phyloP scores from a whole-genome alignment of 2,329 filamentous ascomycete genomes.

The Xylaria sp. region DNA sequence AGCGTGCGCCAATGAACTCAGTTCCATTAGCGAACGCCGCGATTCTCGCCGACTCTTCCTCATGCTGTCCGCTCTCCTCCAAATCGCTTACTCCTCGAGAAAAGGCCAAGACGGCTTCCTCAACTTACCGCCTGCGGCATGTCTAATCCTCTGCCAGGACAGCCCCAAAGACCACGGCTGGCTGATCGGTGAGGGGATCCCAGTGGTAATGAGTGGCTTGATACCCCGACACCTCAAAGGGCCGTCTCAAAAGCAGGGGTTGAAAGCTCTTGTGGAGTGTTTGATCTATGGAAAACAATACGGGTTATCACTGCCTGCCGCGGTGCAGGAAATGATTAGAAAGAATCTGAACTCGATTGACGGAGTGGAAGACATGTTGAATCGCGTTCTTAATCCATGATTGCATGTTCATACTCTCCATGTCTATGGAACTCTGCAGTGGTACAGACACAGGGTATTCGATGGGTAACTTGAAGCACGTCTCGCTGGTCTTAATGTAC shows the following conservation, averaged over 20 bases:
- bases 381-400: not conserved
- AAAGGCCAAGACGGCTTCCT: slow-evolving; percentile 16
- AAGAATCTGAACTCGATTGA: not conserved
- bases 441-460: no score
- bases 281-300: slow-evolving; percentile 17
- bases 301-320: not conserved
- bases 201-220: slow-evolving; percentile 4
- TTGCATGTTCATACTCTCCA: no score
- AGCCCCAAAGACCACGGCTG: not conserved
- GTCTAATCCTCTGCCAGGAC: not conserved
- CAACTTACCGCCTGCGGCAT: slow-evolving; percentile 6
- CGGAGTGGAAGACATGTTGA: not conserved
- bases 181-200: slow-evolving; percentile 12
- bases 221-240: slow-evolving; percentile 6
- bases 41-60: not conserved
- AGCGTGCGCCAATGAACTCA: slow-evolving; percentile 1
- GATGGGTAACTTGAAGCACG: no score
- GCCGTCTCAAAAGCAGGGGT: slow-evolving; percentile 2
- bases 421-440: no score
- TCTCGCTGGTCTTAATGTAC: no score
- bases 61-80: not conserved
- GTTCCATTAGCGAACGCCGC: not conserved
- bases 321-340: not conserved
- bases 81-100: not conserved
- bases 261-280: slow-evolving; percentile 7